phyloP scores from a whole-genome alignment of 139 green algal species.

The Haematococcus lacustris region DNA sequence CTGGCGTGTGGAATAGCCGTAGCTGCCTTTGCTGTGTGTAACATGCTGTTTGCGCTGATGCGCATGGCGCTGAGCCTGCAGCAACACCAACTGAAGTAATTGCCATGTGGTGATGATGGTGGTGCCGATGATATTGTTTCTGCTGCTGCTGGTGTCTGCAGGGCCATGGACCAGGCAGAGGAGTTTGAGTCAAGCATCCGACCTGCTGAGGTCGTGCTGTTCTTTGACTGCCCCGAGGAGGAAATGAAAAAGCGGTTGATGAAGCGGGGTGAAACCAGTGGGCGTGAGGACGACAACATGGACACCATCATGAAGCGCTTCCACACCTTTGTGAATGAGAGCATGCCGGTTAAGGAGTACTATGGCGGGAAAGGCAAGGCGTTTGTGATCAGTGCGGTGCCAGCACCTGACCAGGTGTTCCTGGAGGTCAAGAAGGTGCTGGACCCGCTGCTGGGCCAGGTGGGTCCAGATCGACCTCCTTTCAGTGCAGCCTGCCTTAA shows the following conservation, averaged over 20 bases:
- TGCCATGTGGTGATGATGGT: too few species aligned
- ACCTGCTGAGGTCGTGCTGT: constrained; percentile 25
- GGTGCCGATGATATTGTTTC: too few species aligned
- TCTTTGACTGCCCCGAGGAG: constrained; percentile 45
- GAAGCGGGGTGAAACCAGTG: constrained; percentile 74
- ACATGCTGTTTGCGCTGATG: too few species aligned
- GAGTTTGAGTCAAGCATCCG: constrained; percentile 59
- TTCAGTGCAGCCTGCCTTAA: too few species aligned
- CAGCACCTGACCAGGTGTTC: constrained; percentile 15
- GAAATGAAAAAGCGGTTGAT: constrained; percentile 85
- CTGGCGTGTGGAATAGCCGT: too few species aligned
- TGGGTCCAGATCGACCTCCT: too few species aligned
- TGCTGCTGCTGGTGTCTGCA: too few species aligned
- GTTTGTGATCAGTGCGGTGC: constrained; percentile 17
- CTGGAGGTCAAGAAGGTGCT: constrained; percentile 15
- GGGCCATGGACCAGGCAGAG: constrained; percentile 71
- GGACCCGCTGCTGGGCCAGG: constrained; percentile 1
- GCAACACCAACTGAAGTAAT: too few species aligned
- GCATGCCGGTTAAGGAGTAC: constrained; percentile 80
- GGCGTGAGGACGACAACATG: constrained; percentile 89
- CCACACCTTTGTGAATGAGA: constrained; percentile 75
- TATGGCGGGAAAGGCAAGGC: constrained; percentile 47
- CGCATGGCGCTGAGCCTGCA: too few species aligned
- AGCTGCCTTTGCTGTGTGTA: too few species aligned
- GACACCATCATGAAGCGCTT: constrained; percentile 95